phyloP scores from a whole-genome alignment of 768 basidiomycete species.

The Kwoniella bestiolae region DNA sequence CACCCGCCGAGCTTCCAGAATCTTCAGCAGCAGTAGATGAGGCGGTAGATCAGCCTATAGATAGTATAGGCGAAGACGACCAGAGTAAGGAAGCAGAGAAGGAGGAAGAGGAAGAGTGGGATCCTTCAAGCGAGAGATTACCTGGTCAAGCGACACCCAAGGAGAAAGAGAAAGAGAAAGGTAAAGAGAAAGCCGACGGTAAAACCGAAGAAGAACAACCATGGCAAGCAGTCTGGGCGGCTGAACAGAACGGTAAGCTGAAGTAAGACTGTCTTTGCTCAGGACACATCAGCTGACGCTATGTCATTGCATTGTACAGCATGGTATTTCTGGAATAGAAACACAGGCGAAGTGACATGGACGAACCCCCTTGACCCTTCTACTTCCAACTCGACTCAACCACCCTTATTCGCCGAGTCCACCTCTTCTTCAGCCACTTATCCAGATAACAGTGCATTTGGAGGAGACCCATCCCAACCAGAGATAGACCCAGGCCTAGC shows the following conservation, averaged over 20 bases:
- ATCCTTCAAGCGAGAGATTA: slow-evolving; percentile 37
- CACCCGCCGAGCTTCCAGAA: slow-evolving; percentile 7
- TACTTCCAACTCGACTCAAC: slow-evolving; percentile 4
- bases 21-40: neutral
- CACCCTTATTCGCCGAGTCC: slow-evolving; percentile 9
- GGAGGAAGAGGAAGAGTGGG: slow-evolving; percentile 42
- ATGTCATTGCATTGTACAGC: slow-evolving; percentile 28
- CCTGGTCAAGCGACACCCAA: slow-evolving; percentile 23
- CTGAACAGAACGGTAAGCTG: slow-evolving; percentile 53
- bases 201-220: slow-evolving; percentile 30
- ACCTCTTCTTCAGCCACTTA: slow-evolving; percentile 1
- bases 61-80: slow-evolving; percentile 26
- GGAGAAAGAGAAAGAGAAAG: slow-evolving; percentile 38
- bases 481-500: slow-evolving; percentile 19
- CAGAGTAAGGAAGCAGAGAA: slow-evolving; percentile 14
- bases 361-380: slow-evolving; percentile 51
- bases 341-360: slow-evolving; percentile 54
- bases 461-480: slow-evolving; percentile 23
- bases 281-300: too few species aligned
- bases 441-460: slow-evolving; percentile 31
- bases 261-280: too few species aligned
- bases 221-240: slow-evolving; percentile 57
- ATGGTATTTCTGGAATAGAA: slow-evolving; percentile 57
- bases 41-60: slow-evolving; percentile 26
- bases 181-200: slow-evolving; percentile 29